Evolutionary conservation across 139 green algal species (phyloP).

Genomic region (Pseudopediastrum boryanum): DNA sequence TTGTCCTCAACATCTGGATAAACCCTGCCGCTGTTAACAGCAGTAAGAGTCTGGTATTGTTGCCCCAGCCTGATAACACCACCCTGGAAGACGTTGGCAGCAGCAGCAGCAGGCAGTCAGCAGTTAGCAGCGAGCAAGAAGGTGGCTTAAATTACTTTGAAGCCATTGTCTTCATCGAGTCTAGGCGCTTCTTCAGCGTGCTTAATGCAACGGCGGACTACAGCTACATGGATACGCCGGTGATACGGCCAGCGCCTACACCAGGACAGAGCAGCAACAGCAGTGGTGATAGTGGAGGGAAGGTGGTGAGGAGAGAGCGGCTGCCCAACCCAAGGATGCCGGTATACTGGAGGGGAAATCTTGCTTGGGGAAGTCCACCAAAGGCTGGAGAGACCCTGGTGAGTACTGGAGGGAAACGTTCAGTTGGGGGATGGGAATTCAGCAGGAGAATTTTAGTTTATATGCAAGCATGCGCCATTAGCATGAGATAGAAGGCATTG

Average conservation of each 20-base stretch:
- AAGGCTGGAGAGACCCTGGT: too few species aligned
- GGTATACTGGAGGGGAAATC: slow-evolving; percentile 45
- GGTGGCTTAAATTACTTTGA: slow-evolving; percentile 14
- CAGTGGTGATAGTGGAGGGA: neutral
- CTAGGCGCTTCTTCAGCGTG: slow-evolving; percentile 26
- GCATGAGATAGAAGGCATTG: too few species aligned
- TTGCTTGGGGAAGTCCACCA: slow-evolving; percentile 26
- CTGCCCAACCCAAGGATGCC: slow-evolving; percentile 61
- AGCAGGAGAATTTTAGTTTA: too few species aligned
- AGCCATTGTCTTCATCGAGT: slow-evolving; percentile 39
- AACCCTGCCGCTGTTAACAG: neutral
- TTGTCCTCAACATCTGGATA: slow-evolving; percentile 57
- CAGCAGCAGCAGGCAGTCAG: slow-evolving; percentile 1
- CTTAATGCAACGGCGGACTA: slow-evolving; percentile 66
- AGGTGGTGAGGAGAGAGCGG: slow-evolving; percentile 54
- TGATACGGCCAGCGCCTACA: neutral
- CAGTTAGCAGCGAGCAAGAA: neutral
- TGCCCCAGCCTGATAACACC: slow-evolving; percentile 13
- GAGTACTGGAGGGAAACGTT: too few species aligned
- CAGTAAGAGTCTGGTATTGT: neutral
- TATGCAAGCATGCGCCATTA: too few species aligned
- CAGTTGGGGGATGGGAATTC: too few species aligned
- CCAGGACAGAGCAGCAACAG: neutral
- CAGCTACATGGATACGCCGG: slow-evolving; percentile 62
- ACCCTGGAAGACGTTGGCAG: neutral